Evolutionary conservation across 129 eudicot species (phyloP).

Genomic region (Pseudognaphalium luteoalbum): DNA sequence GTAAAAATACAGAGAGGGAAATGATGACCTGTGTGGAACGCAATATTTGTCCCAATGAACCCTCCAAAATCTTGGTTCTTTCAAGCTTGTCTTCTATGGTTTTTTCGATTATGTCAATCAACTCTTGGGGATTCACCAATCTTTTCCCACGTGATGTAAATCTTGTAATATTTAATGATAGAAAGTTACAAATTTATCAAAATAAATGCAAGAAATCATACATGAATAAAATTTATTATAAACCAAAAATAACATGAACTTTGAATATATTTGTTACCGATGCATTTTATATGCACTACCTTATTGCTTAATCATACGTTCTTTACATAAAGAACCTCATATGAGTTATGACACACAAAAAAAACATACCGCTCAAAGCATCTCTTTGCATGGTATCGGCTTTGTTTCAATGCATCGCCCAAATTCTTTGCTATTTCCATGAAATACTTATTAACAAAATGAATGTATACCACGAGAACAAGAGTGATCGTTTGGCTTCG

Average conservation of each 20-base stretch:
- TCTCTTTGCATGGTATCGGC: conserved; percentile 74
- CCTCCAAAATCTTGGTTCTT: conserved; percentile 70
- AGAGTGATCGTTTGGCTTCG: neutral
- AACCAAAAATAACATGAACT: too few relatives aligned
- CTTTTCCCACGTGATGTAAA: conserved; percentile 65
- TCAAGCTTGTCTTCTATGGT: conserved; percentile 69
- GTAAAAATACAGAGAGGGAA: neutral
- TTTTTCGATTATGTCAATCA: conserved; percentile 60
- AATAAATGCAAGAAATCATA: neutral
- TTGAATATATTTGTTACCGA: neutral
- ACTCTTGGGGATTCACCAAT: conserved; percentile 62
- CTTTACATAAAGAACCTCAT: neutral
- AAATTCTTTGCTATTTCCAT: conserved; percentile 63
- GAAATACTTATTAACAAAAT: neutral
- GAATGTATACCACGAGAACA: neutral
- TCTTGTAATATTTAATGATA: conserved; percentile 26
- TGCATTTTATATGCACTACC: neutral
- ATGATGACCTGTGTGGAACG: conserved; percentile 60
- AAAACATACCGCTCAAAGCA: conserved; percentile 65
- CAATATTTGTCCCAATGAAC: conserved; percentile 75
- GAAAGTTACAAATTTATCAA: neutral
- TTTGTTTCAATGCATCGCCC: conserved; percentile 64
- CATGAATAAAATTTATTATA: neutral
- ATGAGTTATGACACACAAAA: neutral
- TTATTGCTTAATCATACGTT: neutral